Evolutionary conservation across 352 stramenopile species (phyloP).

Genomic region (Pythium aphanidermatum): DNA sequence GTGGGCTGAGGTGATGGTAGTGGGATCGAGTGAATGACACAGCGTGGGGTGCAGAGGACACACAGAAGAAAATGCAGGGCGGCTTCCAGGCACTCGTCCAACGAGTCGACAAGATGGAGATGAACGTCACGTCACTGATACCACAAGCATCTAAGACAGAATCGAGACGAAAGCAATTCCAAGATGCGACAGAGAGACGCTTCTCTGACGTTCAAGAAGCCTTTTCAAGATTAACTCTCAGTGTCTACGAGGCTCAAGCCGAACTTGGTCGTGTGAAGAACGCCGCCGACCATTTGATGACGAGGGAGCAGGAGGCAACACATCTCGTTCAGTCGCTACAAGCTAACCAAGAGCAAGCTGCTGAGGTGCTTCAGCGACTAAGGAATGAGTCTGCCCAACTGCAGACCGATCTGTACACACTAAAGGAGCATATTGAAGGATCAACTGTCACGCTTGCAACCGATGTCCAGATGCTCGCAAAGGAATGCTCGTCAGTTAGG

Average conservation of each 20-base stretch:
- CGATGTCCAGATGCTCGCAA: slow-evolving; percentile 43
- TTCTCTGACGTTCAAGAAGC: slow-evolving; percentile 38
- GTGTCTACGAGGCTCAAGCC: slow-evolving; percentile 40
- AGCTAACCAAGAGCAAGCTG: slow-evolving; percentile 39
- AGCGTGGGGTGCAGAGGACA: slow-evolving; percentile 10
- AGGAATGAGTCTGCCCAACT: slow-evolving; percentile 33
- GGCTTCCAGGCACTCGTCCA: slow-evolving; percentile 18
- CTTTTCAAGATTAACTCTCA: slow-evolving; percentile 43
- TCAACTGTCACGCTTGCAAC: slow-evolving; percentile 26
- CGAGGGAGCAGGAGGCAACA: slow-evolving; percentile 34
- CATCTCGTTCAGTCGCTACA: slow-evolving; percentile 35
- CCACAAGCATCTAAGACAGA: slow-evolving; percentile 28
- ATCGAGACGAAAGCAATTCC: slow-evolving; percentile 31
- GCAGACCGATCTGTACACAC: slow-evolving; percentile 30
- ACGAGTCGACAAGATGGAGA: slow-evolving; percentile 29
- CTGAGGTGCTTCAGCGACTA: slow-evolving; percentile 31
- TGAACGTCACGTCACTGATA: slow-evolving; percentile 25
- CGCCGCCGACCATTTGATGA: slow-evolving; percentile 34
- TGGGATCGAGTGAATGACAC: neutral
- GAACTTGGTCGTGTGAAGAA: slow-evolving; percentile 38
- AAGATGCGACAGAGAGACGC: slow-evolving; percentile 30
- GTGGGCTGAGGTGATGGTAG: neutral
- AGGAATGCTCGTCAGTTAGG: slow-evolving; percentile 30
- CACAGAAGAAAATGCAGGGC: slow-evolving; percentile 15
- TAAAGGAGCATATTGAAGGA: slow-evolving; percentile 29